Conservation (phyloP, 192 early-diverging fungal genomes). For the Backusella morwellensis region DNA sequence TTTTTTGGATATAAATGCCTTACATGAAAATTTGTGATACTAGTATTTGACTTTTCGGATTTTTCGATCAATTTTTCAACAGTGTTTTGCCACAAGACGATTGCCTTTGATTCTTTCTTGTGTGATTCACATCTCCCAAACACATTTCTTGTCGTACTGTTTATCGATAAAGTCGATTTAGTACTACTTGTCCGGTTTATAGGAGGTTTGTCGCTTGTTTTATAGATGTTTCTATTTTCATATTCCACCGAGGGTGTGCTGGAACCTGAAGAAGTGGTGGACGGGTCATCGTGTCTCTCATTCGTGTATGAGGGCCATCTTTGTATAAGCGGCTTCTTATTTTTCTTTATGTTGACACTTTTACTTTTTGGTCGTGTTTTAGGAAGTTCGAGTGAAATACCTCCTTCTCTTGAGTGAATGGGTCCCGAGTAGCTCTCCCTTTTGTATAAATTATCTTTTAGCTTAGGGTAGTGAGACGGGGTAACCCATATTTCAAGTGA, state of each 20-base stretch:
- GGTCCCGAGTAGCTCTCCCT: not conserved
- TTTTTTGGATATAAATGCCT: not conserved
- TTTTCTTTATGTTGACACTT: not conserved
- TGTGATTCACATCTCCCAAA: not conserved
- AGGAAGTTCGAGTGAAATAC: not conserved
- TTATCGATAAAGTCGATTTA: not conserved
- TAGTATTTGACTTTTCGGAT: not conserved
- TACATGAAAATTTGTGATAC: not conserved
- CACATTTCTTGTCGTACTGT: not conserved
- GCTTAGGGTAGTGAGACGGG: not conserved
- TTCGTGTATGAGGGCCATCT: not conserved
- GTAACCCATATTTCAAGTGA: not conserved
- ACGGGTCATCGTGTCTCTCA: not conserved
- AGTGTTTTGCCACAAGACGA: not conserved
- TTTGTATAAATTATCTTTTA: not conserved
- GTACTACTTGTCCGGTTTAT: not conserved
- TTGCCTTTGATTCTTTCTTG: not conserved
- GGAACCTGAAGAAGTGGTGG: not conserved
- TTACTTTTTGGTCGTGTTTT: not conserved
- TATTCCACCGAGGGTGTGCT: not conserved
- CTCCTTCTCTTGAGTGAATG: not conserved
- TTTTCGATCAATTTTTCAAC: not conserved
- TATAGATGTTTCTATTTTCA: not conserved
- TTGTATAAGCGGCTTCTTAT: not conserved
- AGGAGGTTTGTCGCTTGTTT: not conserved